These are phyloP conservation scores for Apocynum venetum DNA, from an alignment of 257 asterid species.

Conservation along the genomic window DNA sequence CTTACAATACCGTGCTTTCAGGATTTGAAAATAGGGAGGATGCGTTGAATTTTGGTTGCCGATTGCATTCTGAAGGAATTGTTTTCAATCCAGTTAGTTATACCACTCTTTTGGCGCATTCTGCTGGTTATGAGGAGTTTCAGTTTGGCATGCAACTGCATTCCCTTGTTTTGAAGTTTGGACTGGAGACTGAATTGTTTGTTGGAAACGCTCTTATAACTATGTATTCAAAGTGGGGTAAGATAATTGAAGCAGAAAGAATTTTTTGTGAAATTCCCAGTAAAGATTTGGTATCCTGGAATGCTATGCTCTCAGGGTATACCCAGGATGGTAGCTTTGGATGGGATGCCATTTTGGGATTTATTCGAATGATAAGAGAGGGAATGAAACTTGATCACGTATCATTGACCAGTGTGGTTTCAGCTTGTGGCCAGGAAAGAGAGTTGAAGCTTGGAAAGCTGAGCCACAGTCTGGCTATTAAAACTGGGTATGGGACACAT, in stretches of 20 bases:
- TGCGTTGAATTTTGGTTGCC: slow-evolving; percentile 54
- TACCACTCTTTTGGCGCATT: slow-evolving; percentile 62
- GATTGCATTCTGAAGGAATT: slow-evolving; percentile 54
- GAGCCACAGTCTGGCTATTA: slow-evolving; percentile 51
- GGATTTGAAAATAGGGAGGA: slow-evolving; percentile 54
- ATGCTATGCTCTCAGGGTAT: slow-evolving; percentile 79
- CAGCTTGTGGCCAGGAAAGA: slow-evolving; percentile 81
- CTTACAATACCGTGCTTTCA: slow-evolving; percentile 71
- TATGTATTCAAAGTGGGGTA: slow-evolving; percentile 64
- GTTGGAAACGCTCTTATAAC: slow-evolving; percentile 78
- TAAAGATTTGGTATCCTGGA: slow-evolving; percentile 89
- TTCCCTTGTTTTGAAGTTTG: slow-evolving; percentile 47
- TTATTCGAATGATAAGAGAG: slow-evolving; percentile 54
- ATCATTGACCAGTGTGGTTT: slow-evolving; percentile 64
- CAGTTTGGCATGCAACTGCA: slow-evolving; percentile 60
- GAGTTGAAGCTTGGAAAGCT: slow-evolving; percentile 65
- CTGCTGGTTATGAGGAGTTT: slow-evolving; percentile 49
- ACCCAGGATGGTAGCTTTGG: slow-evolving; percentile 73
- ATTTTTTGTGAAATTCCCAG: slow-evolving; percentile 50
- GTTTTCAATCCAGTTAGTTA: slow-evolving; percentile 64
- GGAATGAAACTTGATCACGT: slow-evolving; percentile 61
- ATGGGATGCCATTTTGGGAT: slow-evolving; percentile 41
- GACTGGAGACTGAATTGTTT: slow-evolving; percentile 48
- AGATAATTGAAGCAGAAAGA: slow-evolving; percentile 48
- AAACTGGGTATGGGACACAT: slow-evolving; percentile 52